Base-by-base conservation (phyloP, 768 basidiomycete species). In the Hirschioporus abietinus region DNA sequence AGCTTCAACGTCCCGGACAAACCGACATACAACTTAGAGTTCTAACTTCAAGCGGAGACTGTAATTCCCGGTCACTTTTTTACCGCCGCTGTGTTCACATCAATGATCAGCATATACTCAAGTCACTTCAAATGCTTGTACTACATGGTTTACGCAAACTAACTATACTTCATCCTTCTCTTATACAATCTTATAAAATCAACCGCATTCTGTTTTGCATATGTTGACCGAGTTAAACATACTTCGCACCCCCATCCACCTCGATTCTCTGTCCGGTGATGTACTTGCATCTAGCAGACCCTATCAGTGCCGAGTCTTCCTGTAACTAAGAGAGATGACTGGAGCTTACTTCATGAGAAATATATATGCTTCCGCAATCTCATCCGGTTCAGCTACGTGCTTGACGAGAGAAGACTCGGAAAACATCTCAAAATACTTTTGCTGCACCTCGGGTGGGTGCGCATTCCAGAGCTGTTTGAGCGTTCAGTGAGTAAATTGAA, bases 41-140 rank as follows among this genome's bases (percentile, higher is more conserved):
- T n/a, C n/a, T n/a, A n/a, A n/a, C n/a, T 70, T 70, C 68, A 71
- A 71, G 72, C 66, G n/a, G 65, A 63, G 66, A 35, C 25, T 65
- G 64, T 58, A 27, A 66, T n/a, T n/a, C n/a, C n/a, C n/a, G n/a
- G n/a, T n/a, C 68, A 67, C 59, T 64, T 64, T 67, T 64, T 63
- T 64, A 57, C 35, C 64, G n/a, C n/a, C n/a, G n/a, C n/a, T n/a
- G n/a, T n/a, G n/a, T n/a, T n/a, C n/a, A n/a, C n/a, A 64, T 63
- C 63, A 63, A 64, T 65, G 8, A 8, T 30, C 30, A 30, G 8
- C 30, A 30, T 30, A 30, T 8, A 30, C 30, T 30, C 30, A 30
- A 30, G 8, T 30, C 30, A 30, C 30, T 8, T 30, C 30, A 30
- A 8, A 8, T 30, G 30, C 8, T 30, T 30, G 8, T 2, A 30